These are phyloP conservation scores for Magnusiomyces clavatus DNA, from an alignment of 1,139 yeast genomes.

Conservation along the genomic window DNA sequence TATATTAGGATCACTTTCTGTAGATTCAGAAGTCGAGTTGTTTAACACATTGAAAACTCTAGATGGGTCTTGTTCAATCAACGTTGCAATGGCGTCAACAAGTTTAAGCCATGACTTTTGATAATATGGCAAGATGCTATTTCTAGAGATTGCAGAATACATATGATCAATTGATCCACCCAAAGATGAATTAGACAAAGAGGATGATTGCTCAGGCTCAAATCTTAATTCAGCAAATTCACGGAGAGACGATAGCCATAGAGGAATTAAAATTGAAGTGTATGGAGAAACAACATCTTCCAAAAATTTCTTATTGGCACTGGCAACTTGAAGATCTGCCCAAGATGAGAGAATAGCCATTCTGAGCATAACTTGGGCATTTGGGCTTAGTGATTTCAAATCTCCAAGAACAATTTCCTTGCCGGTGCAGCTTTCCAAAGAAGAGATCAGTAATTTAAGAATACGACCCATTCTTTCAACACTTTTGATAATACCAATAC, in stretches of 20 bases:
- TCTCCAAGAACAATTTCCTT: conserved; percentile 40
- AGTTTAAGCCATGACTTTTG: conserved; percentile 71
- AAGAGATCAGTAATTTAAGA: conserved; percentile 54
- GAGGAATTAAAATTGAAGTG: conserved; percentile 52
- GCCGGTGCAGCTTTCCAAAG: conserved; percentile 50
- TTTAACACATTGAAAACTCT: conserved; percentile 40
- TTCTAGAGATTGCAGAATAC: conserved; percentile 27
- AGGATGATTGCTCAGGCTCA: conserved; percentile 40
- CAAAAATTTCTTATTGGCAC: conserved; percentile 32
- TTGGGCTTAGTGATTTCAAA: conserved; percentile 30
- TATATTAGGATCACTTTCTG: conserved; percentile 21
- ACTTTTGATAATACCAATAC: conserved; percentile 45
- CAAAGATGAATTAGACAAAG: conserved; percentile 17
- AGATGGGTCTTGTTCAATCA: conserved; percentile 46
- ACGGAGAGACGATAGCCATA: conserved; percentile 71
- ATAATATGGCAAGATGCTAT: conserved; percentile 41
- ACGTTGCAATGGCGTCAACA: conserved; percentile 65
- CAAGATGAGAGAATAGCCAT: conserved; percentile 76
- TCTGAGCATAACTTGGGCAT: conserved; percentile 51
- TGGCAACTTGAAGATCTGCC: conserved; percentile 66
- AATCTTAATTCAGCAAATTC: conserved; percentile 68
- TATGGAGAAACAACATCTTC: conserved; percentile 49
- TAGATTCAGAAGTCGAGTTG: conserved; percentile 22
- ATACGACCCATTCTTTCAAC: conserved; percentile 50
- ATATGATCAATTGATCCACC: conserved; percentile 30